Conservation (phyloP, 129 eudicot species). For the Chrysanthemum seticuspe region DNA sequence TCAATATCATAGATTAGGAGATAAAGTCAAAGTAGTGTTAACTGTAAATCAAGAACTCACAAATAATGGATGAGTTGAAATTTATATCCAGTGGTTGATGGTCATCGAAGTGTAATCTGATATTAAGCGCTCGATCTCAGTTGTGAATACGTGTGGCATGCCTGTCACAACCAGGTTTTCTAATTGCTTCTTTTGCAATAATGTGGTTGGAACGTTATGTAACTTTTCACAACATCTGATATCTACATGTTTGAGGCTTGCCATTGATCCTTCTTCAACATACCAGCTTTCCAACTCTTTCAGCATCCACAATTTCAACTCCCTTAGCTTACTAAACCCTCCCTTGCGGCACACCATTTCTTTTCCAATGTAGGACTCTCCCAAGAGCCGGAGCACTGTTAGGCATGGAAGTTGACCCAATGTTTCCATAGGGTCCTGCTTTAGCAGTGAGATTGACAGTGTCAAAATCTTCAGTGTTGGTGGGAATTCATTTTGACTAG, state of each 20-base stretch:
- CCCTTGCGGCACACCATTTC: slow-evolving; percentile 28
- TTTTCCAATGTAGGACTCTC: slow-evolving; percentile 43
- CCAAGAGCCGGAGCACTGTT: slow-evolving; percentile 55
- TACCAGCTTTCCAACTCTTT: slow-evolving; percentile 42
- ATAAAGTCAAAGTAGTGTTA: too few relatives aligned
- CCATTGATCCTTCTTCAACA: slow-evolving; percentile 44
- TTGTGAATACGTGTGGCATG: slow-evolving; percentile 37
- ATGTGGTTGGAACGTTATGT: slow-evolving; percentile 25
- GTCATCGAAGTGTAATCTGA: slow-evolving; percentile 10
- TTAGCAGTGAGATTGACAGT: slow-evolving; percentile 45
- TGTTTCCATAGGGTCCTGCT: slow-evolving; percentile 45
- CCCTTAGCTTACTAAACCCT: slow-evolving; percentile 36
- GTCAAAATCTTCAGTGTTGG: slow-evolving; percentile 50
- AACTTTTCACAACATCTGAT: slow-evolving; percentile 46
- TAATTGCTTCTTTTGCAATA: slow-evolving; percentile 13
- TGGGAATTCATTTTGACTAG: slow-evolving; percentile 31
- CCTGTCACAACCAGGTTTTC: slow-evolving; percentile 38
- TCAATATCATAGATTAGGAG: background rate
- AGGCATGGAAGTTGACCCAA: slow-evolving; percentile 41
- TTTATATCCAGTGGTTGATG: slow-evolving; percentile 25
- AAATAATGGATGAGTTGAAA: slow-evolving; percentile 23
- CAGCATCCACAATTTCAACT: slow-evolving; percentile 54
- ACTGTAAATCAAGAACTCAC: slow-evolving; percentile 23
- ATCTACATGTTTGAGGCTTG: slow-evolving; percentile 41
- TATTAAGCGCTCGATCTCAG: slow-evolving; percentile 12